These are phyloP conservation scores for Rhizopus delemar DNA, from an alignment of 371 early-diverging fungal species.

Conservation along the genomic window DNA sequence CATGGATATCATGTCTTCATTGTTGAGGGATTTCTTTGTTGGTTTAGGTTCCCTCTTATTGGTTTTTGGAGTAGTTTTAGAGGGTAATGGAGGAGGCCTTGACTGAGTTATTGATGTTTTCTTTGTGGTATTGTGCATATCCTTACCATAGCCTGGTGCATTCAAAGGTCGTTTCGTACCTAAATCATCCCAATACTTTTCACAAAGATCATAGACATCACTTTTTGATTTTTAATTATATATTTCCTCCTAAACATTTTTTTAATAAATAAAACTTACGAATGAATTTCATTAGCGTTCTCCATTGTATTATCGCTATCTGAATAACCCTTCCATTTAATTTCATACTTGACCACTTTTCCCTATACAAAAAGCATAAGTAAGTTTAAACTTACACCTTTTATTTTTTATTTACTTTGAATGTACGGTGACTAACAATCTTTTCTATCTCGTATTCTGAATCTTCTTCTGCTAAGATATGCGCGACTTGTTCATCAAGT, in stretches of 20 bases:
- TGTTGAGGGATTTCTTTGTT: background rate
- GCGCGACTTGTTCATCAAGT: background rate
- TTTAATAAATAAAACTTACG: slow-evolving; percentile 19
- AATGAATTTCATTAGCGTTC: slow-evolving; percentile 26
- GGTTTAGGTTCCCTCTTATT: background rate
- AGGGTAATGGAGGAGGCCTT: background rate
- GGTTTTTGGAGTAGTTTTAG: background rate
- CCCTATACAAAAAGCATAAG: slow-evolving; percentile 2
- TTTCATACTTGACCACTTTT: slow-evolving; percentile 17
- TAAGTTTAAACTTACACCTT: background rate
- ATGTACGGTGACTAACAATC: slow-evolving; percentile 13
- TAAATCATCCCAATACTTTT: slow-evolving; percentile 26
- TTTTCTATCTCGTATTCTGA: slow-evolving; percentile 18
- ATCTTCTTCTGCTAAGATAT: background rate
- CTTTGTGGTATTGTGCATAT: background rate
- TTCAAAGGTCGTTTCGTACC: slow-evolving; percentile 13
- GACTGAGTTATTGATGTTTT: slow-evolving; percentile 1
- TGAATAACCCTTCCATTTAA: slow-evolving; percentile 30
- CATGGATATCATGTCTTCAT: background rate
- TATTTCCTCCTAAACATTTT: background rate
- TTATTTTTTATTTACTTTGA: slow-evolving; percentile 6
- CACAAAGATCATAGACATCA: slow-evolving; percentile 31
- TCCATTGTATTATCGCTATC: slow-evolving; percentile 28
- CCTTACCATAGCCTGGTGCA: slow-evolving; percentile 4
- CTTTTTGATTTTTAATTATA: slow-evolving; percentile 6